Conservation (phyloP, 2,329 filamentous ascomycete genomes). For the Sporothrix luriei region DNA sequence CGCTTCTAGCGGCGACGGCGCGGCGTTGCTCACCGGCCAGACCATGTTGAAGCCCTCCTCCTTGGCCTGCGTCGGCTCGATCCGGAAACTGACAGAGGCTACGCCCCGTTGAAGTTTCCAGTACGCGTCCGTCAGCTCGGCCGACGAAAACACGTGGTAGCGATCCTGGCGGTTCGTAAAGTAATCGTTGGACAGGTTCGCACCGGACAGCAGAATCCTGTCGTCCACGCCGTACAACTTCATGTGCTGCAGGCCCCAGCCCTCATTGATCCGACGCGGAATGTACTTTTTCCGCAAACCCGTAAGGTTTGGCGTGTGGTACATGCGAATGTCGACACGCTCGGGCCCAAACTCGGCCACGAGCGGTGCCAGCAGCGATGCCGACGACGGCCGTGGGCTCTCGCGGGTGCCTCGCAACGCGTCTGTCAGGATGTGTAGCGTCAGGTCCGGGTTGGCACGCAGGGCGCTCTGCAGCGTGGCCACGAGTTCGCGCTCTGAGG, state of each 20-base stretch:
- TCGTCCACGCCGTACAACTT: conserved; percentile 96
- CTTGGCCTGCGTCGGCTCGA: conserved; percentile 56
- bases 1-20: conserved; percentile 71
- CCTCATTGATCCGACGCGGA: conserved; percentile 91
- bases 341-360: conserved; percentile 79
- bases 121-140: conserved; percentile 80
- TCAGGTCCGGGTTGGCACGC: conserved; percentile 70
- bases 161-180: conserved; percentile 95
- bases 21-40: conserved; percentile 76
- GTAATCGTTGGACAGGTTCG: conserved; percentile 90
- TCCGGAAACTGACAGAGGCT: conserved; percentile 77
- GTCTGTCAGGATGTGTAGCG: conserved; percentile 88
- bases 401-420: conserved; percentile 89
- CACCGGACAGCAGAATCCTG: conserved; percentile 90
- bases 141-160: conserved; percentile 86
- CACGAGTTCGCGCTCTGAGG: conserved; percentile 83
- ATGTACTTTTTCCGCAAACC: conserved; percentile 81
- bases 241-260: conserved; percentile 98
- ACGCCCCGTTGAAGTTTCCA: conserved; percentile 74
- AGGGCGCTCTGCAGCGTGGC: conserved; percentile 75
- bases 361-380: conserved; percentile 83
- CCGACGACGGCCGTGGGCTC: conserved; percentile 80
- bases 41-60: conserved; percentile 54
- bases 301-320: conserved; percentile 93
- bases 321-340: conserved; percentile 93